A percentile compares a stretch with the other conserved stretches of the same genome.
phyloP scores from a whole-genome alignment of 1,139 yeast genomes.

The Waltiozyma sp. region DNA sequence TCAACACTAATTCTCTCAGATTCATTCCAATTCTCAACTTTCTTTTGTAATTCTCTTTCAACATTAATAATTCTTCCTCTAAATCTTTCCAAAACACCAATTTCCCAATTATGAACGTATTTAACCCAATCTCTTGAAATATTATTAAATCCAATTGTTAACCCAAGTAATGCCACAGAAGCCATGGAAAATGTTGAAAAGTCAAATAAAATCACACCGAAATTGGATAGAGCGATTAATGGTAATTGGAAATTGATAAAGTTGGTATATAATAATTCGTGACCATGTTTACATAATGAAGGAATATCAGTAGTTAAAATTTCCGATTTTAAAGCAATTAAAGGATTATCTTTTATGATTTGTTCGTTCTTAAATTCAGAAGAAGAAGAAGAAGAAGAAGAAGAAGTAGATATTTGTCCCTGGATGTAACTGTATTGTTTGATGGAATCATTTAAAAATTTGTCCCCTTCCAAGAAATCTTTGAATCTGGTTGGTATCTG shows the following conservation, averaged over 20 bases:
- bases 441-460: slow-evolving; percentile 14
- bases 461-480: slow-evolving; percentile 11
- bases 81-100: not conserved
- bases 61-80: not conserved
- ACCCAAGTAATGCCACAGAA: slow-evolving; percentile 21
- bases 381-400: slow-evolving; percentile 14
- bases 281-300: slow-evolving; percentile 16
- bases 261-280: slow-evolving; percentile 17
- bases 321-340: slow-evolving; percentile 12
- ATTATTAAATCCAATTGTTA: slow-evolving; percentile 21
- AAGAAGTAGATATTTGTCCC: slow-evolving; percentile 12
- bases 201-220: slow-evolving; percentile 19
- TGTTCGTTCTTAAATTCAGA: slow-evolving; percentile 7
- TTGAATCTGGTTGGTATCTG: slow-evolving; percentile 15
- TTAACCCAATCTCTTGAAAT: slow-evolving; percentile 20
- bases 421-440: slow-evolving; percentile 18
- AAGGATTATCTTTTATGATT: slow-evolving; percentile 9
- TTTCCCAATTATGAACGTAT: slow-evolving; percentile 2
- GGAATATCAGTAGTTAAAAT: slow-evolving; percentile 14
- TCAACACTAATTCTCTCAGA: not conserved
- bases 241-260: slow-evolving; percentile 23
- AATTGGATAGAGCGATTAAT: slow-evolving; percentile 14
- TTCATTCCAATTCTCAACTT: not conserved
- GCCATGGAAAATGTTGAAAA: slow-evolving; percentile 21
- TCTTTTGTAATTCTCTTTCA: not conserved